Evolutionary conservation across 2,329 filamentous ascomycete species (phyloP), one percentile per base, ranked within the genome.

Genomic region (Ceratocystis harringtonii): DNA sequence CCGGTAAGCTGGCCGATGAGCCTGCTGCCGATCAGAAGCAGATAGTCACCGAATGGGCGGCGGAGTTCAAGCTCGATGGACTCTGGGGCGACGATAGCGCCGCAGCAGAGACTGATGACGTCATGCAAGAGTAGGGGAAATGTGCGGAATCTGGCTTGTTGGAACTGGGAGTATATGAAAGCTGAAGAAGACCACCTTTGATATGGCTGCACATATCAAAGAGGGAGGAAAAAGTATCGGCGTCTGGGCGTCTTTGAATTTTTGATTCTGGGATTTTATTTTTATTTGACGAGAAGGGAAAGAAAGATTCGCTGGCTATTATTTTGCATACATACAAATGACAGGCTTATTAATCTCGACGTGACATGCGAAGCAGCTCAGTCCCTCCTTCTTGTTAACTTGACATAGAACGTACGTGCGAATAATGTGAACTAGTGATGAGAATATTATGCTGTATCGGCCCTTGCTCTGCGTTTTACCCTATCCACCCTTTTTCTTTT

Each of bases 21-120:
- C 74, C 78, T 64, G 74, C 79, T 70, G 79, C 82, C 68, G 84
- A 90, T 69, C 85, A 95, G 74, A 91, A 95, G 78, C 78, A 90
- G 76, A 90, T 97, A 74, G 91, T 97, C 65, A 89, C 87, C 10
- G 87, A 95, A 74, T 95, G 92, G 91, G 89, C 92, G 6, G 85
- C 89, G 71, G 92, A 97, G 76, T 97, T 99, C 77, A 92, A 92
- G 78, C 81, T 99, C 7, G 94, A 96, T 68, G 94, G 90, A 1
- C 77, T 99, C 15, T 97, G 89, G 88, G 91, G 89, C 10, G 62
- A 62, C 5, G 32, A n/a, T 61, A 30, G 12, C 61, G 22, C 73
- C 30, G 73, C 70, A 22, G 72, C 68, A 36, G 72, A 68, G 41
- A 72, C 66, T 19, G 72, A 71, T 6, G 80, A 81, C 66, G 78